Evolutionary conservation across 805 yeast genomes (phyloP).

Genomic region (Ogataea haglerorum): DNA sequence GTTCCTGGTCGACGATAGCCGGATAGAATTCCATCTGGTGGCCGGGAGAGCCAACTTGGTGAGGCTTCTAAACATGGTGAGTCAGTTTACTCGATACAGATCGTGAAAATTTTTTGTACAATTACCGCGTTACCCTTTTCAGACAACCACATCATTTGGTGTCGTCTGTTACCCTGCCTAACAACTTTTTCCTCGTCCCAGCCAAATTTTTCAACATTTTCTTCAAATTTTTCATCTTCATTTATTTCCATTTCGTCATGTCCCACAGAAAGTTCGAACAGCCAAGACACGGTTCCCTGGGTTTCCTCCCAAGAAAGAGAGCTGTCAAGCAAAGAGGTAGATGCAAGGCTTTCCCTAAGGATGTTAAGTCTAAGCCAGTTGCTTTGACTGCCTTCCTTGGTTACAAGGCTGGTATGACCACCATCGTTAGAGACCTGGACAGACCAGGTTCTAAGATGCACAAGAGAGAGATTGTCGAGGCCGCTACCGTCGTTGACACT

Average conservation of each 20-base stretch:
- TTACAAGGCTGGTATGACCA: slow-evolving; percentile 99
- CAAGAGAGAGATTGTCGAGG: slow-evolving; percentile 99
- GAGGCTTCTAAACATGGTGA: slow-evolving; percentile 8
- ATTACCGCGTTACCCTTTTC: slow-evolving; percentile 24
- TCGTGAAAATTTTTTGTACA: slow-evolving; percentile 22
- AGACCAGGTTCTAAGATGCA: slow-evolving; percentile 99
- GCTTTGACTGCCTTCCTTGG: slow-evolving; percentile 99
- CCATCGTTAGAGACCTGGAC: slow-evolving; percentile 99
- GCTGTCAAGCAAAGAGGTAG: slow-evolving; percentile 97
- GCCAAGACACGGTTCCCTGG: slow-evolving; percentile 99
- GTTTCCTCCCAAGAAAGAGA: slow-evolving; percentile 99
- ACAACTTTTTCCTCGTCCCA: slow-evolving; percentile 4
- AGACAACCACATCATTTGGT: slow-evolving; percentile 6
- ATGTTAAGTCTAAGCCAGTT: slow-evolving; percentile 95
- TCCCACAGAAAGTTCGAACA: slow-evolving; percentile 99
- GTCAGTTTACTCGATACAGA: slow-evolving; percentile 2
- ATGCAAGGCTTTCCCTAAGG: slow-evolving; percentile 99
- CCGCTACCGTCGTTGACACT: slow-evolving; percentile 98
- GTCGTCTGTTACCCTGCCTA: slow-evolving; percentile 11
- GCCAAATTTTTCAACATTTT: slow-evolving; percentile 6
- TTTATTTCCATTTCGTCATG: slow-evolving; percentile 45
- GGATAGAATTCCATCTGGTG: slow-evolving; percentile 14
- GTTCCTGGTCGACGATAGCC: slow-evolving; percentile 30
- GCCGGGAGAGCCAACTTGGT: slow-evolving; percentile 7
- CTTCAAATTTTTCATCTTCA: slow-evolving; percentile 2